Evolutionary conservation across 306 rosid genomes (phyloP), one percentile per base, ranked within the genome.

Genomic region (Senna siamea): DNA sequence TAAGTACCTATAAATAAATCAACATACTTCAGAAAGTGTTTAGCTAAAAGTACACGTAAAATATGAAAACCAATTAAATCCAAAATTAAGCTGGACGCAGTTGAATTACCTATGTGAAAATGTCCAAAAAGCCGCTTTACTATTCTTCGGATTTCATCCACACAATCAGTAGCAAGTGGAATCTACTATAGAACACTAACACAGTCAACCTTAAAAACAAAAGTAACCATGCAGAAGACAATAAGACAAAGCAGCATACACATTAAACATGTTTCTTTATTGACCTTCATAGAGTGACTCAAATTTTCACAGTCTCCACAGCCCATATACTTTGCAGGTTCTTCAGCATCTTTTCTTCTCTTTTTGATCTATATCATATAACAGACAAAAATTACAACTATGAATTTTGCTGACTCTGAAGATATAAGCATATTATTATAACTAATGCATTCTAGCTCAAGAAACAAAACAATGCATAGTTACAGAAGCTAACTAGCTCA

Each of bases 251-350:
- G n/a, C 20, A 74, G 55, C 18, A 76, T 69, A 58, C 51, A 30
- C 52, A 59, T 47, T 43, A 73, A 73, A 51, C 52, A 26, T 69
- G 65, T 64, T 52, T 76, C 75, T 52, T 66, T 68, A 73, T 47
- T 57, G 83, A 93, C 97, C 92, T 91, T 89, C 9, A 83, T 30
- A 5, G 98, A 93, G 81, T 89, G 98, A 86, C 97, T 93, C 85
- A 91, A 79, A 84, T 93, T 93, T 84, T 93, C 97, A 80, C 96
- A 93, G 72, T 91, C 96, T 77, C 98, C 98, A 74, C 89, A 84
- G 41, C 98, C 98, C 98, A 93, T 88, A 83, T 84, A 93, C 88
- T 93, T 93, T 5, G 72, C 78, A 60, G 98, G 97, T 87, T 91
- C 97, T 66, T 65, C 86, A 13, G 97, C 98, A 79, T 85, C 79